These are phyloP conservation scores for Verticillium alfalfae DNA, from an alignment of 2,329 filamentous ascomycete genomes.

Conservation along the genomic window DNA sequence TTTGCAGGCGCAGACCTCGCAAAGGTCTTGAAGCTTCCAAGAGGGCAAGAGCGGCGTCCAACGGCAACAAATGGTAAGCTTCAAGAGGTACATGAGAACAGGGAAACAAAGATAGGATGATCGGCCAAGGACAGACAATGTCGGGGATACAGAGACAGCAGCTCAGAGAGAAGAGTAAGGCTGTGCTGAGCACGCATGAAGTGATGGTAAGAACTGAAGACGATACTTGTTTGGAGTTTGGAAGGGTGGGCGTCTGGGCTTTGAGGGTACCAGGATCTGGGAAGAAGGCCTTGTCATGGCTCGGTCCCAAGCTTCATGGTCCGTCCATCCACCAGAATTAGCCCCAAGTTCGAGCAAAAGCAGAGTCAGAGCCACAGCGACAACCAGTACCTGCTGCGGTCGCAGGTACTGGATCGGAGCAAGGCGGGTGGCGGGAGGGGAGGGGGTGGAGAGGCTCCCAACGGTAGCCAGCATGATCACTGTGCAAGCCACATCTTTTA, in stretches of 20 bases:
- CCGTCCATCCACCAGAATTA: slow-evolving; percentile 1
- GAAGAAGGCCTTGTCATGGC: slow-evolving; percentile 12
- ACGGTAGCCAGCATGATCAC: slow-evolving; percentile 17
- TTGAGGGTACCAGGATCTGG: slow-evolving; percentile 16
- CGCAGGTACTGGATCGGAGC: slow-evolving; percentile 12
- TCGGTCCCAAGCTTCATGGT: slow-evolving; percentile 2
- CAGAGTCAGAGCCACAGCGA: neutral
- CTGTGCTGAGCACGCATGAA: slow-evolving; percentile 25
- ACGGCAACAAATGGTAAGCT: neutral
- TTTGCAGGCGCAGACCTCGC: neutral
- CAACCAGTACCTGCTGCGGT: neutral
- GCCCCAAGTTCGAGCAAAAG: neutral
- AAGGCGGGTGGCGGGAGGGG: slow-evolving; percentile 6
- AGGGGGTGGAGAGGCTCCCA: slow-evolving; percentile 13
- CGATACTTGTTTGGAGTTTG: slow-evolving; percentile 20
- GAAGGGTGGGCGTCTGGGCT: slow-evolving; percentile 6
- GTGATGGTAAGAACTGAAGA: slow-evolving; percentile 20
- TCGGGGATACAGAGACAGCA: slow-evolving; percentile 10
- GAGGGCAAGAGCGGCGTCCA: neutral
- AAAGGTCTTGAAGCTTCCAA: neutral
- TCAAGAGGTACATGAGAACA: slow-evolving; percentile 11
- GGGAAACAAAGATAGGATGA: slow-evolving; percentile 21
- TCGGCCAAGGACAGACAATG: slow-evolving; percentile 10
- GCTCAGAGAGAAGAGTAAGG: slow-evolving; percentile 14
- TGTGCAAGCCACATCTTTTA: slow-evolving; percentile 11